Percentiles rank a stretch among this genome's conserved stretches.
phyloP scores from a whole-genome alignment of 2,329 filamentous ascomycete species.

The Aureobasidium subglaciale region DNA sequence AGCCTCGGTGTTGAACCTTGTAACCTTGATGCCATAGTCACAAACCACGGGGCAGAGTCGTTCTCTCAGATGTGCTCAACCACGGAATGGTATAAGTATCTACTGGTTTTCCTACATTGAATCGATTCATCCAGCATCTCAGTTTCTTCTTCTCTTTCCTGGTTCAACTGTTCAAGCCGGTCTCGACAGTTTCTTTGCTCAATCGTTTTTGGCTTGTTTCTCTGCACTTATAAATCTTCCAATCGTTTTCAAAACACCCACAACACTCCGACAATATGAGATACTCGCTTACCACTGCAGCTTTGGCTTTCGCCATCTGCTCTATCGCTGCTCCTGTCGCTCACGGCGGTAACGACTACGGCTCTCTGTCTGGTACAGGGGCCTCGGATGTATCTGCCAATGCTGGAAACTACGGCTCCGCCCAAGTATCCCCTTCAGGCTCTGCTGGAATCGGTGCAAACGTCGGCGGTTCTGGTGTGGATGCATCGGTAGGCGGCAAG shows the following conservation, averaged over 20 bases:
- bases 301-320: constrained; percentile 24
- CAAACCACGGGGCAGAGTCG: neutral
- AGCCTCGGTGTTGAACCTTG: neutral
- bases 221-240: neutral
- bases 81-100: constrained; percentile 9
- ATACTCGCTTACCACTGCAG: constrained; percentile 24
- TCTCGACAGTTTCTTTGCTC: constrained; percentile 11
- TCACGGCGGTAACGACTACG: neutral
- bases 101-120: neutral
- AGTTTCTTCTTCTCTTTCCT: neutral
- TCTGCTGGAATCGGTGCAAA: neutral
- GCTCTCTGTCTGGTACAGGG: constrained; percentile 6
- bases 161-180: constrained; percentile 9
- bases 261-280: constrained; percentile 23
- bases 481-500: neutral
- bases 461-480: neutral
- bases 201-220: neutral
- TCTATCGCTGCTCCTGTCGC: constrained; percentile 20
- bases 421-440: neutral
- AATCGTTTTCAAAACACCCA: neutral
- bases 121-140: constrained; percentile 3
- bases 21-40: neutral
- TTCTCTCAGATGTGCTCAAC: neutral
- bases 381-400: constrained; percentile 7
- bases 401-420: neutral